phyloP scores from a whole-genome alignment of 257 asterid genomes.

The Anisodus tanguticus region DNA sequence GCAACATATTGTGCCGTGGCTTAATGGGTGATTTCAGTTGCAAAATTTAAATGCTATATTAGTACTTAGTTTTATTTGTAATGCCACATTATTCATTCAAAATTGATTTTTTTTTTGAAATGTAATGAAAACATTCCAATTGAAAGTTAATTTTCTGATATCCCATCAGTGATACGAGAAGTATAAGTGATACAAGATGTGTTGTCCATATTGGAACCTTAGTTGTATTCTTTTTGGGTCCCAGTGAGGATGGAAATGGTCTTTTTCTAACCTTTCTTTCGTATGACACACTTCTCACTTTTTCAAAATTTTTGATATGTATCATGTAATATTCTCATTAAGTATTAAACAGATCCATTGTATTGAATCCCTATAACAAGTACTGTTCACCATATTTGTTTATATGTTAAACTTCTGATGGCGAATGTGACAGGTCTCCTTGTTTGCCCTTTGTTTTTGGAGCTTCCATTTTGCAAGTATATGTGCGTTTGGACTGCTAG shows the following conservation, averaged over 20 bases:
- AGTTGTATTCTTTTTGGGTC: slow-evolving; percentile 15
- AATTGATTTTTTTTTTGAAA: background rate
- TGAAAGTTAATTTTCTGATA: slow-evolving; percentile 1
- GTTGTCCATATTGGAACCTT: slow-evolving; percentile 20
- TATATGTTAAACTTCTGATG: slow-evolving; percentile 50
- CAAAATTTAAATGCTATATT: background rate
- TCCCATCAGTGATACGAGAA: background rate
- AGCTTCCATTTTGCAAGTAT: slow-evolving; percentile 98
- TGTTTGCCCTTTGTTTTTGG: slow-evolving; percentile 92
- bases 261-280: background rate
- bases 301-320: background rate
- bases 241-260: background rate
- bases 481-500: slow-evolving; percentile 95
- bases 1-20: background rate
- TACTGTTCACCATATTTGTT: background rate
- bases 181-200: background rate
- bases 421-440: slow-evolving; percentile 77
- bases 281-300: background rate
- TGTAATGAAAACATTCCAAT: slow-evolving; percentile 9
- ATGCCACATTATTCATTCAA: background rate
- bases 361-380: background rate
- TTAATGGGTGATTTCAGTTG: slow-evolving; percentile 15
- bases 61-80: background rate
- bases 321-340: background rate
- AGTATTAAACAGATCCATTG: background rate